phyloP scores from a whole-genome alignment of 1,284 basidiomycete genomes.

The Mycosarcoma mackinlayi region DNA sequence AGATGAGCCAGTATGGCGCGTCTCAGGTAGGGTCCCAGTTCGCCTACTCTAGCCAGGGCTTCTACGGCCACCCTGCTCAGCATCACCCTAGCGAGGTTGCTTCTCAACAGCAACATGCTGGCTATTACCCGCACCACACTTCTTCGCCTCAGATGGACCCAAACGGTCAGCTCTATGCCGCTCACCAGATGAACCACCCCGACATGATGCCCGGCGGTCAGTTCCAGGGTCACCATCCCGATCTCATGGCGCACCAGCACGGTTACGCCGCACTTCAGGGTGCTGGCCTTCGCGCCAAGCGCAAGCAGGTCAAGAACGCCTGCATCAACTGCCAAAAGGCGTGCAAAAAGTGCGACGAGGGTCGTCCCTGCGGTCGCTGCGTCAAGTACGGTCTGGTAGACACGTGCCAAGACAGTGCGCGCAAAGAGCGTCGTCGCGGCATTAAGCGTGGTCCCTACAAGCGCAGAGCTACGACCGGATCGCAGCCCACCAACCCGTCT shows the following conservation, averaged over 20 bases:
- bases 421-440: conserved; percentile 86
- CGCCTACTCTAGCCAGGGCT: conserved; percentile 34
- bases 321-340: conserved; percentile 89
- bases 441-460: conserved; percentile 90
- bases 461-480: conserved; percentile 71
- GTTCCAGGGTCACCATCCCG: conserved; percentile 36
- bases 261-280: conserved; percentile 34
- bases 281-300: conserved; percentile 71
- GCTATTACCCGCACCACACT: conserved; percentile 42
- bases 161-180: conserved; percentile 38
- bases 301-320: conserved; percentile 88
- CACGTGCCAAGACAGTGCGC: conserved; percentile 81
- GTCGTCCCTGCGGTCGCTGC: conserved; percentile 83
- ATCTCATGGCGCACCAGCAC: conserved; percentile 34
- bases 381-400: conserved; percentile 84
- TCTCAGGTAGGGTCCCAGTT: conserved; percentile 37
- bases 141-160: conserved; percentile 48
- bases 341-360: conserved; percentile 90
- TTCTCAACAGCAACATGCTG: conserved; percentile 30
- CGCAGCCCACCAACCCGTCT: conserved; percentile 37
- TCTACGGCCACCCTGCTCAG: conserved; percentile 38
- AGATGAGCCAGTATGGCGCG: conserved; percentile 41
- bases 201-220: conserved; percentile 36
- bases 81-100: conserved; percentile 36
- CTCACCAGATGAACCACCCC: conserved; percentile 48